These are phyloP conservation scores for Puccinia horiana DNA, from an alignment of 1,284 basidiomycete genomes.

Conservation along the genomic window DNA sequence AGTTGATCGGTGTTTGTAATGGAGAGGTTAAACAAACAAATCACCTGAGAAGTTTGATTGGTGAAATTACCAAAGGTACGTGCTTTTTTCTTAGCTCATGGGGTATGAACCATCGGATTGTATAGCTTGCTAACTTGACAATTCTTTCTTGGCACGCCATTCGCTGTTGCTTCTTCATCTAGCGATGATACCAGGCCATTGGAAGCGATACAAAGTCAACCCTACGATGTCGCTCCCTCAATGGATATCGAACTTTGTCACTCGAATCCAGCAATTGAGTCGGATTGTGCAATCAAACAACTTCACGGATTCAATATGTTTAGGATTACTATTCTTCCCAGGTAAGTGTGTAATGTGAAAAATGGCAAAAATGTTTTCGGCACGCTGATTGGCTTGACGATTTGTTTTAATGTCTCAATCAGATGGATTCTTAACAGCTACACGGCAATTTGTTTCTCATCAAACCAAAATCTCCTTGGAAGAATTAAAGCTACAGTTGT, in stretches of 20 bases:
- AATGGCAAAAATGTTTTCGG: neutral
- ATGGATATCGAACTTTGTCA: slow-evolving; percentile 74
- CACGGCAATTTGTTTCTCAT: slow-evolving; percentile 86
- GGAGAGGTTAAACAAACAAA: slow-evolving; percentile 91
- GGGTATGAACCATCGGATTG: neutral
- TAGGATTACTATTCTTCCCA: slow-evolving; percentile 90
- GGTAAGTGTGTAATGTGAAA: slow-evolving; percentile 55
- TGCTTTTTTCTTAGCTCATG: slow-evolving; percentile 14
- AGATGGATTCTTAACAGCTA: slow-evolving; percentile 87
- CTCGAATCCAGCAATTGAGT: slow-evolving; percentile 76
- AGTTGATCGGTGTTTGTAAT: slow-evolving; percentile 79
- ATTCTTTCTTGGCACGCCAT: neutral
- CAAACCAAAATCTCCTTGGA: slow-evolving; percentile 86
- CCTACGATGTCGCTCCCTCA: slow-evolving; percentile 69
- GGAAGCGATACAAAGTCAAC: slow-evolving; percentile 83
- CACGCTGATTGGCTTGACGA: neutral
- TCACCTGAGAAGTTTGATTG: slow-evolving; percentile 81
- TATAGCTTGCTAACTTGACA: neutral
- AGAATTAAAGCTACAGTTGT: slow-evolving; percentile 75
- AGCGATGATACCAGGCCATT: slow-evolving; percentile 83
- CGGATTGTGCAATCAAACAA: slow-evolving; percentile 69
- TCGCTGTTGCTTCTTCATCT: neutral
- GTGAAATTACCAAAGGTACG: slow-evolving; percentile 79
- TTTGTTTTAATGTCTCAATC: neutral
- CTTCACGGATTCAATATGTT: slow-evolving; percentile 71